Base-by-base conservation (phyloP, 2,329 filamentous ascomycete genomes). In the Celoporthe dispersa region DNA sequence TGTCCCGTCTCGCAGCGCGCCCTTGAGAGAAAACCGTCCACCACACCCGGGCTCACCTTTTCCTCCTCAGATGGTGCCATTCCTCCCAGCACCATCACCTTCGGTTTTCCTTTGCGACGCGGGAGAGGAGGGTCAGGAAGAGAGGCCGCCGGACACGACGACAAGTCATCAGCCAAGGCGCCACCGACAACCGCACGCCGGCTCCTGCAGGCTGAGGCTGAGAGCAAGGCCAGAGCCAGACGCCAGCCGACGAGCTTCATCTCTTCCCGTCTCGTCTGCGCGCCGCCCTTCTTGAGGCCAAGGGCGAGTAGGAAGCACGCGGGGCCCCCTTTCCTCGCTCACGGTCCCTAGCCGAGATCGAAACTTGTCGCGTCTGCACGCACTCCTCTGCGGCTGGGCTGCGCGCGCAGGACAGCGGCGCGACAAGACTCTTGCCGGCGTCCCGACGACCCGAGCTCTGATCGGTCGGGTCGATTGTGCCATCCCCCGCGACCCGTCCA, bases 21-120 rank as follows among this genome's bases (percentile, higher is more conserved):
- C 64, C 16, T 25, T 65, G 19, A 35, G 44, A 31, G 28, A 31
- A 28, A 28, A 51, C 64, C 51, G 25, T 57, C 63, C 8, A 19
- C 9, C 22, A 33, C 39, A 35, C 28, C 19, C 41, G 22, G 41
- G 35, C 33, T 39, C 39, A 1, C 65, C 70, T 37, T n/a, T 5
- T 70, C 62, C 67, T 66, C 64, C 66, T 72, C 70, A 72, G 70
- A 72, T 72, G 70, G 70, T 72, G 68, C 70, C 44, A 65, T 67
- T 69, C 44, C 65, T 70, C 53, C 66, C 62, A 41, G 25, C 62
- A 66, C 68, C 68, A 67, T 68, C 70, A 66, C 66, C 70, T 68
- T 44, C 64, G 55, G 66, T 68, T 71, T 70, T 66, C 62, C 67
- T 69, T 71, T 68, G 70, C 69, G 70, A 70, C 68, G 70, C 68